A percentile compares a stretch with the other conserved stretches of the same genome.
Conservation (phyloP, 2,329 filamentous ascomycete species). For the Dryadomyces sulphureus region DNA sequence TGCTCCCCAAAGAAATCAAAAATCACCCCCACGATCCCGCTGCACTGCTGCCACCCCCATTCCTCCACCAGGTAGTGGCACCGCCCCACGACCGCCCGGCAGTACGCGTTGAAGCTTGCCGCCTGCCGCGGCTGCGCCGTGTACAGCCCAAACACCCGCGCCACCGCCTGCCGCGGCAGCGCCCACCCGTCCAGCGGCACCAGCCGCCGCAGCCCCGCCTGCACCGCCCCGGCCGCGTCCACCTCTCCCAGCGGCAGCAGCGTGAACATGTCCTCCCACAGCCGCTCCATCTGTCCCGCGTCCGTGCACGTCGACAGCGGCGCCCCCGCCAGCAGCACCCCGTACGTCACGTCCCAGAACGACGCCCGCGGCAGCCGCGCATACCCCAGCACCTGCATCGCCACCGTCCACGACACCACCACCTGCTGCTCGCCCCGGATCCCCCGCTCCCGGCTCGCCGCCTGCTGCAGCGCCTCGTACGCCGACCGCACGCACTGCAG, state of each 20-base stretch:
- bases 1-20: slow-evolving; percentile 56
- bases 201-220: slow-evolving; percentile 22
- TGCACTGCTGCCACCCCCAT: slow-evolving; percentile 51
- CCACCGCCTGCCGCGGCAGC: slow-evolving; percentile 41
- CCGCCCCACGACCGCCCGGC: slow-evolving; percentile 40
- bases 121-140: slow-evolving; percentile 37
- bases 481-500: slow-evolving; percentile 26
- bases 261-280: slow-evolving; percentile 45
- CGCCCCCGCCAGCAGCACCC: slow-evolving; percentile 23
- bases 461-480: slow-evolving; percentile 32
- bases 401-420: slow-evolving; percentile 41
- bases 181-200: slow-evolving; percentile 41
- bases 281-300: slow-evolving; percentile 33
- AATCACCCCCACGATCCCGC: slow-evolving; percentile 41
- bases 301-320: slow-evolving; percentile 21
- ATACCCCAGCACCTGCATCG: slow-evolving; percentile 38
- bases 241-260: slow-evolving; percentile 48
- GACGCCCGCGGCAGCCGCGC: slow-evolving; percentile 33
- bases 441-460: slow-evolving; percentile 32
- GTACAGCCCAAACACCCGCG: slow-evolving; percentile 43
- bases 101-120: slow-evolving; percentile 52
- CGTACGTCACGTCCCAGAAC: slow-evolving; percentile 46
- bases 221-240: slow-evolving; percentile 34
- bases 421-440: slow-evolving; percentile 30
- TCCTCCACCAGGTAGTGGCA: slow-evolving; percentile 48